phyloP scores from a whole-genome alignment of 495 filamentous ascomycete species.

The Elasticomyces elasticus region DNA sequence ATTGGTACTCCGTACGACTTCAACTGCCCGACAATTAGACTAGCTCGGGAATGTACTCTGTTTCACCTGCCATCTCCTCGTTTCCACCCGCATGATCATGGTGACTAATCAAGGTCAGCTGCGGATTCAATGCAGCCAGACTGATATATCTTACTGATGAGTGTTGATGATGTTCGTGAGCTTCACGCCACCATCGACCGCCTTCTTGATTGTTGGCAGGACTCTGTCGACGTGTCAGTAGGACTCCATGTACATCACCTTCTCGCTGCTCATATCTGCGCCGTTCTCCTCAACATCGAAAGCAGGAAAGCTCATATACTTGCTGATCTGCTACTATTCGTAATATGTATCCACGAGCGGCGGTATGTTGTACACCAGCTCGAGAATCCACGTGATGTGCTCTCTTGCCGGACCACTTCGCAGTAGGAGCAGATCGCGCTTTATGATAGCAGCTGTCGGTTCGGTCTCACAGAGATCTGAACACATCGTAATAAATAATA shows the following conservation, averaged over 20 bases:
- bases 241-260: neutral
- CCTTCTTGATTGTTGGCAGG: constrained; percentile 63
- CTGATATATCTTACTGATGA: constrained; percentile 62
- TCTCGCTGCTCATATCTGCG: no score
- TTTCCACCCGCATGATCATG: constrained; percentile 95
- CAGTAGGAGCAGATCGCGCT: no score
- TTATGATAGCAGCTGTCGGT: no score
- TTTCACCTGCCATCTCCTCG: constrained; percentile 50
- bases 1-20: constrained; percentile 57
- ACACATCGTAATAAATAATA: neutral
- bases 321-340: no score
- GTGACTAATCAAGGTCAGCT: constrained; percentile 48
- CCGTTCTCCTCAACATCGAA: no score
- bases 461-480: no score
- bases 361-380: no score
- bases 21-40: constrained; percentile 52
- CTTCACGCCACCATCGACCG: constrained; percentile 62
- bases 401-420: no score
- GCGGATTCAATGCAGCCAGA: neutral
- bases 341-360: neutral
- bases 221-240: constrained; percentile 47
- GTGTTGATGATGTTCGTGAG: constrained; percentile 88
- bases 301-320: no score
- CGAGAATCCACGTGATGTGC: no score
- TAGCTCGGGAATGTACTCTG: neutral